Evolutionary conservation across 192 early-diverging fungal species (phyloP), one percentile per base, ranked within the genome.

Genomic region (Tieghemiomyces parasiticus): DNA sequence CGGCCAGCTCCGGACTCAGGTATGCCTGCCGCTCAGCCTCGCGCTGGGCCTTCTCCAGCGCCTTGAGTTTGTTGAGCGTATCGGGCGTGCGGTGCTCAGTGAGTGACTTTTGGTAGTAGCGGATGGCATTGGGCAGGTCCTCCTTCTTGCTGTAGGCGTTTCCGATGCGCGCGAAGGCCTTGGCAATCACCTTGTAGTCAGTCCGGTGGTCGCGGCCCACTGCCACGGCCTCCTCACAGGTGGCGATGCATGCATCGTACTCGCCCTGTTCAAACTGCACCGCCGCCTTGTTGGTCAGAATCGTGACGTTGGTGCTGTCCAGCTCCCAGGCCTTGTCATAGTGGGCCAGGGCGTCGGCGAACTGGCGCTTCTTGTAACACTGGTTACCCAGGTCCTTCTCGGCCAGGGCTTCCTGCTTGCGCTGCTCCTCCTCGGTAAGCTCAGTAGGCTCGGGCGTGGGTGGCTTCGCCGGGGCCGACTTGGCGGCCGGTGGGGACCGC

Each of bases 201-300:
- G 83, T 88, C 29, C 88, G 86, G 46, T 86, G 59, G 67, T 94
- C 90, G 61, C 94, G 85, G 35, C 94, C 94, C 60, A 75, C 76
- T 16, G 97, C 94, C 60, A 97, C 79, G 20, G 95, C 95, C 54
- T 92, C 68, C 63, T 96, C 81, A 66, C 90, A 94, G 10, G 80
- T 77, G 71, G 92, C 84, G 71, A 99, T 95, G 69, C 87, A 89
- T 35, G 91, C 91, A n/a, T 92, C 82, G 65, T 78, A 94, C 31
- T 86, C 83, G 61, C 83, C 89, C 78, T 92, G 85, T 74, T 97
- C 95, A 77, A 90, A 99, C 62, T 86, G 78, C 20, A 93, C 93
- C 58, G 95, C 92, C 50, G 94, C 82, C 70, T 96, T 99, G 83
- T 99, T 99, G 63, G 90, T 95, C 69, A 90, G 76, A 59, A 93